Percentiles rank a stretch among this genome's conserved stretches.
Conservation (phyloP, 2,329 filamentous ascomycete genomes). For the Beauveria rudraprayagi region DNA sequence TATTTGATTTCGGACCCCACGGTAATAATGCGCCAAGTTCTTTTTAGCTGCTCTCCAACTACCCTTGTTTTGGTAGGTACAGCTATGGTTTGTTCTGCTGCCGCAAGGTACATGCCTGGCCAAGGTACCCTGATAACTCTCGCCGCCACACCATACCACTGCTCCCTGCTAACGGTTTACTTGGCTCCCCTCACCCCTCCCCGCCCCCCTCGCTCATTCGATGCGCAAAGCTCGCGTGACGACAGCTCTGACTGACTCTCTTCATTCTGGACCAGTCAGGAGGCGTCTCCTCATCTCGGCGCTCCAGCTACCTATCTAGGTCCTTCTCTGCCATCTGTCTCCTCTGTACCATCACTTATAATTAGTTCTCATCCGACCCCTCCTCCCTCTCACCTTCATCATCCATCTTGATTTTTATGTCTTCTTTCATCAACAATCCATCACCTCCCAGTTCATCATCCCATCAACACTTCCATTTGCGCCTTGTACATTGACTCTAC, state of each 20-base stretch:
- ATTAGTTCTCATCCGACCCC: slow-evolving; percentile 10
- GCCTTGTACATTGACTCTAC: not conserved
- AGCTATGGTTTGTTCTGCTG: too few species aligned
- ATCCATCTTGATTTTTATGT: not conserved
- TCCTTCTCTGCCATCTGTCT: not conserved
- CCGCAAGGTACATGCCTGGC: too few species aligned
- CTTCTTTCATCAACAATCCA: slow-evolving; percentile 12
- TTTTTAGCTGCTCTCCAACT: too few species aligned
- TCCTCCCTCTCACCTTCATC: slow-evolving; percentile 6
- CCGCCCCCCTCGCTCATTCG: not conserved
- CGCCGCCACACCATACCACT: not conserved
- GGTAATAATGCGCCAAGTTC: not conserved
- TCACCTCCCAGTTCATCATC: slow-evolving; percentile 8
- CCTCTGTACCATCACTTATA: slow-evolving; percentile 10
- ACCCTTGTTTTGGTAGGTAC: too few species aligned
- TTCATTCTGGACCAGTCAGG: not conserved
- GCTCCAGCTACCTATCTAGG: not conserved
- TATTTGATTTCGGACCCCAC: not conserved
- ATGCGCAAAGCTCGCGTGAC: slow-evolving; percentile 10
- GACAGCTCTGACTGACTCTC: slow-evolving; percentile 6
- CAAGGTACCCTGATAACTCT: not conserved
- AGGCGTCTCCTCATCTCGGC: not conserved
- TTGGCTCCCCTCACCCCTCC: not conserved
- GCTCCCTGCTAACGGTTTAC: not conserved
- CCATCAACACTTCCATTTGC: slow-evolving; percentile 2